Evolutionary conservation across 306 rosid genomes (phyloP).

Genomic region (Heteromeles arbutifolia): DNA sequence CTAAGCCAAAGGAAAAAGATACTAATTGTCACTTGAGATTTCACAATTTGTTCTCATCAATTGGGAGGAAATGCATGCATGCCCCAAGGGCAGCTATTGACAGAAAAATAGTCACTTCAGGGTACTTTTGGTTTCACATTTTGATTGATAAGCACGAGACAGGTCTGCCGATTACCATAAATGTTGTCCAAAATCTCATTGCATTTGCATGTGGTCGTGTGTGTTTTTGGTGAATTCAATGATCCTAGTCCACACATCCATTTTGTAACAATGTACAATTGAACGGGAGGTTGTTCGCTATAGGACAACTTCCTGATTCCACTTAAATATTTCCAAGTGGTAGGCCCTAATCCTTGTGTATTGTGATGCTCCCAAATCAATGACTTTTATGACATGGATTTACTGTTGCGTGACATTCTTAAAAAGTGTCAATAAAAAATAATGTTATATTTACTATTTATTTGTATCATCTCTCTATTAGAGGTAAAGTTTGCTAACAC

Average conservation of each 20-base stretch:
- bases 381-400: too few species aligned
- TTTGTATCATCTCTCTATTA: fast-evolving
- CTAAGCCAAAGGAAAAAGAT: background rate
- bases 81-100: background rate
- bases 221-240: slow-evolving; percentile 12
- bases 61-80: background rate
- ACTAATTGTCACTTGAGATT: background rate
- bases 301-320: slow-evolving; percentile 42
- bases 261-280: slow-evolving; percentile 15
- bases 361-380: background rate
- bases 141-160: background rate
- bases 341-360: slow-evolving; percentile 2
- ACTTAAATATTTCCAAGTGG: slow-evolving; percentile 13
- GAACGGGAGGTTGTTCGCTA: slow-evolving; percentile 31
- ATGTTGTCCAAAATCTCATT: slow-evolving; percentile 25
- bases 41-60: background rate
- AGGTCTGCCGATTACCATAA: background rate
- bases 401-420: too few species aligned
- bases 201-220: slow-evolving; percentile 27
- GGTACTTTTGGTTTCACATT: background rate
- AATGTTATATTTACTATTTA: fast-evolving
- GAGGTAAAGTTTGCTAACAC: too few species aligned
- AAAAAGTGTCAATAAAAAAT: too few species aligned
- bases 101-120: background rate
- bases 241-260: slow-evolving; percentile 39